Evolutionary conservation across 495 filamentous ascomycete genomes (phyloP).

Genomic region (Ramalina intermedia): DNA sequence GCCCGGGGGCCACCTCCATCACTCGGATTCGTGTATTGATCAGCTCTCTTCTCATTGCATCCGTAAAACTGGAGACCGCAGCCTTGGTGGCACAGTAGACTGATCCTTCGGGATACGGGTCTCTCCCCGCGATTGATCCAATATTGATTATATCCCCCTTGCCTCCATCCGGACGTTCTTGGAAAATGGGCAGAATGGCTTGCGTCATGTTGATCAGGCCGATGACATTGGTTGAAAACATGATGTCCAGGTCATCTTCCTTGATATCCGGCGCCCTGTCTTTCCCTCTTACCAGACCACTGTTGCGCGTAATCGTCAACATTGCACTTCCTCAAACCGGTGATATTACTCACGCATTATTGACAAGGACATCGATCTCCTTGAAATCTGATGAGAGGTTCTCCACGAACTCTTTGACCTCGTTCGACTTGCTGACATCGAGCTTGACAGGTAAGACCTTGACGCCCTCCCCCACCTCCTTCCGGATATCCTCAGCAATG

Average conservation of each 20-base stretch:
- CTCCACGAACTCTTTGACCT: conserved; percentile 60
- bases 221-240: conserved; percentile 87
- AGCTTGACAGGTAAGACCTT: conserved; percentile 68
- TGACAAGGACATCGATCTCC: conserved; percentile 81
- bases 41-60: conserved; percentile 76
- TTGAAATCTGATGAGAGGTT: conserved; percentile 68
- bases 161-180: conserved; percentile 63
- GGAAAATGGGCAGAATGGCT: conserved; percentile 72
- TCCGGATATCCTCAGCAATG: conserved; percentile 61
- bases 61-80: conserved; percentile 79
- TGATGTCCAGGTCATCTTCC: conserved; percentile 68
- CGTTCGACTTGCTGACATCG: conserved; percentile 69
- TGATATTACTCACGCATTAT: conserved; percentile 68
- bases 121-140: conserved; percentile 85
- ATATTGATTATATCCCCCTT: conserved; percentile 93
- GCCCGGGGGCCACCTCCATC: conserved; percentile 88
- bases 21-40: conserved; percentile 75
- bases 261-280: conserved; percentile 74
- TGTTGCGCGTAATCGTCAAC: conserved; percentile 17
- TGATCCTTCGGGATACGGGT: conserved; percentile 75
- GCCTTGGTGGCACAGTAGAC: conserved; percentile 98
- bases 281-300: conserved; percentile 76
- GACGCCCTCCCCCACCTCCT: conserved; percentile 68
- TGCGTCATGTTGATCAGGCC: conserved; percentile 97
- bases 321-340: background rate